Evolutionary conservation across 2,329 filamentous ascomycete species (phyloP), one percentile per base, ranked within the genome.

Genomic region (Cadophora sp.): DNA sequence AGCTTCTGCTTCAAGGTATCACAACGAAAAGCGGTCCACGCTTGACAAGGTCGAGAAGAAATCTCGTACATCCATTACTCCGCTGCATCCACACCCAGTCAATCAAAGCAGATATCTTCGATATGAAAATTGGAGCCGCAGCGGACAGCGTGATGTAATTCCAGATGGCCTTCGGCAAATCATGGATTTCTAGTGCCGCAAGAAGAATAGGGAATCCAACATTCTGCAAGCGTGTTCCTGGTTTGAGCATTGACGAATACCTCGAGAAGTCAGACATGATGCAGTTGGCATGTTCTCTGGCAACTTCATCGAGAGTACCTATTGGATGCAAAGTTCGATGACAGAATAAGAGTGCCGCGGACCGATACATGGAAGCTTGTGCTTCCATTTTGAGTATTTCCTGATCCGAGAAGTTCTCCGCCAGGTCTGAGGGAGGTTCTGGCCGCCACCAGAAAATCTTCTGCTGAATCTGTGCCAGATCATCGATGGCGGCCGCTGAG

Each of bases 351-450:
- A 59, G 56, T 16, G 34, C 56, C 43, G 56, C 56, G 16, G 34
- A 26, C 16, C 56, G 56, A 34, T 59, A 59, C 56, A 59, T 43
- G 19, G 56, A 26, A 26, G 56, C 56, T 43, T 59, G 56, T 27
- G 56, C 56, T 40, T 59, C 22, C 56, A 59, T 59, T 34, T 40
- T 43, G 11, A 59, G n/a, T 37, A 59, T 59, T 24, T 59, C 56
- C 22, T 59, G 34, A n/a, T 27, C 22, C n/a, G 34, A 59, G 8
- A 59, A 59, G n/a, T 27, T 43, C 31, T 19, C n/a, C 8, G 56
- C 22, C 22, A 59, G 22, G 4, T 43, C 22, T 7, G 12, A 43
- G 8, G 22, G 56, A 14, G 56, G 34, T 59, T 59, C 56, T 40
- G 56, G 34, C 9, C 34, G 37, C 56, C 56, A 59, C 56, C 56